These are phyloP conservation scores for Rutstroemia sp. DNA, from an alignment of 2,329 filamentous ascomycete species.

Conservation along the genomic window DNA sequence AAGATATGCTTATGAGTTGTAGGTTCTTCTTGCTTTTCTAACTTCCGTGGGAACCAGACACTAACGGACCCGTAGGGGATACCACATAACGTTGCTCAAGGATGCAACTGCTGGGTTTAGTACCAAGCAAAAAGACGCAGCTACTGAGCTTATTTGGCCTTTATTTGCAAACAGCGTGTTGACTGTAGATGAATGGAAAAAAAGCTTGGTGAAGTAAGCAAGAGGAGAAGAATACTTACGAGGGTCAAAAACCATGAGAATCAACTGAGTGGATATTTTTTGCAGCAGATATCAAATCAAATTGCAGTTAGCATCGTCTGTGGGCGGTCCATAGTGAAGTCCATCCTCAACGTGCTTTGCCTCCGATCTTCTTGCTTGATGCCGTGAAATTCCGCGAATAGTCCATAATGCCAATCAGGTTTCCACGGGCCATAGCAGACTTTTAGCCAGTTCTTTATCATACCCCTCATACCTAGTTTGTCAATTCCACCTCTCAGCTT, in stretches of 20 bases:
- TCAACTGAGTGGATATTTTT: too few relatives aligned
- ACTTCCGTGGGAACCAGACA: neutral
- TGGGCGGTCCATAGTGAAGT: neutral
- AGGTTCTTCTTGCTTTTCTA: neutral
- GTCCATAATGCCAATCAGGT: constrained; percentile 10
- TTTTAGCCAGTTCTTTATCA: constrained; percentile 17
- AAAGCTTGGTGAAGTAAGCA: constrained; percentile 10
- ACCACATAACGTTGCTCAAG: constrained; percentile 22
- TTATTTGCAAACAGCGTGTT: constrained; percentile 23
- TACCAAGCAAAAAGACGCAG: constrained; percentile 19
- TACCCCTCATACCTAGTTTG: constrained; percentile 17
- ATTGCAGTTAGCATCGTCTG: neutral
- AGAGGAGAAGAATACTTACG: neutral
- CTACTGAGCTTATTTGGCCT: constrained; percentile 25
- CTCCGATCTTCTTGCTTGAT: neutral
- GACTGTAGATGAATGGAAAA: constrained; percentile 21
- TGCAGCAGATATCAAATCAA: too few relatives aligned
- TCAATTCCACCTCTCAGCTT: constrained; percentile 13
- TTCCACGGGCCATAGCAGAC: constrained; percentile 19
- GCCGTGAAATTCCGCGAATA: constrained; percentile 1
- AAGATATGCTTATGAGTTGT: constrained; percentile 29
- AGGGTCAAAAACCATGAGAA: too few relatives aligned
- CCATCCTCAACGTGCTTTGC: neutral
- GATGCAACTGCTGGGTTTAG: constrained; percentile 25
- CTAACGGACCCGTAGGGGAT: constrained; percentile 17